These are phyloP conservation scores for Leccinum griseonigrum DNA, from an alignment of 1,284 basidiomycete genomes.

Conservation along the genomic window DNA sequence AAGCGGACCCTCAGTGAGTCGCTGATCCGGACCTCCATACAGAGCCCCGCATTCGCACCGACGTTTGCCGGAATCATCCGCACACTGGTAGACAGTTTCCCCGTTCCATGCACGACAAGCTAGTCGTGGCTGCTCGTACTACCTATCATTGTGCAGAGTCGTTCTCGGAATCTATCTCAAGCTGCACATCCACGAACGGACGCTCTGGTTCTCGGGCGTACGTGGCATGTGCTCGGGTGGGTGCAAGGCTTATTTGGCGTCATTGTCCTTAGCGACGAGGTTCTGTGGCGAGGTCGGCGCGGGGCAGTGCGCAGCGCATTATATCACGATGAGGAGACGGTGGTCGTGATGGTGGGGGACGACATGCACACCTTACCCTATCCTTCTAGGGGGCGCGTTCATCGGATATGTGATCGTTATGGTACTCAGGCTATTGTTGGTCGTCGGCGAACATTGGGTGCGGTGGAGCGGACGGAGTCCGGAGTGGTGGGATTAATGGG, in stretches of 20 bases:
- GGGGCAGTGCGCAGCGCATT: conserved; percentile 86
- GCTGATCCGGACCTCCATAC: conserved; percentile 10
- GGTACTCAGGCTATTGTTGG: conserved; percentile 64
- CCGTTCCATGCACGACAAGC: conserved; percentile 65
- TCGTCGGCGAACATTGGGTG: conserved; percentile 84
- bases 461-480: conserved; percentile 70
- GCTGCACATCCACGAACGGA: conserved; percentile 84
- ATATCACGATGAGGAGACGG: conserved; percentile 68
- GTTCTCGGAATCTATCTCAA: conserved; percentile 87
- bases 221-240: conserved; percentile 89
- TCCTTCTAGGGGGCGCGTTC: conserved; percentile 67
- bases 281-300: conserved; percentile 73
- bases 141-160: conserved; percentile 66
- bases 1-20: too few species aligned
- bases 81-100: conserved; percentile 78
- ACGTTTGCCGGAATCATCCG: conserved; percentile 68
- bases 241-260: conserved; percentile 78
- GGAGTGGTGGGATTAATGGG: conserved; percentile 89
- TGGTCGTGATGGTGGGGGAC: neutral
- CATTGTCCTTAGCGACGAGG: conserved; percentile 51
- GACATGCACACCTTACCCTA: neutral
- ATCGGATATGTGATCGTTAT: conserved; percentile 87
- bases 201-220: conserved; percentile 79
- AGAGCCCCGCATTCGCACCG: conserved; percentile 67
- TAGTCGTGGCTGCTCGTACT: conserved; percentile 63